Base-by-base conservation (phyloP, 2,329 filamentous ascomycete species). In the Aspergillus oerlinghausenensis region DNA sequence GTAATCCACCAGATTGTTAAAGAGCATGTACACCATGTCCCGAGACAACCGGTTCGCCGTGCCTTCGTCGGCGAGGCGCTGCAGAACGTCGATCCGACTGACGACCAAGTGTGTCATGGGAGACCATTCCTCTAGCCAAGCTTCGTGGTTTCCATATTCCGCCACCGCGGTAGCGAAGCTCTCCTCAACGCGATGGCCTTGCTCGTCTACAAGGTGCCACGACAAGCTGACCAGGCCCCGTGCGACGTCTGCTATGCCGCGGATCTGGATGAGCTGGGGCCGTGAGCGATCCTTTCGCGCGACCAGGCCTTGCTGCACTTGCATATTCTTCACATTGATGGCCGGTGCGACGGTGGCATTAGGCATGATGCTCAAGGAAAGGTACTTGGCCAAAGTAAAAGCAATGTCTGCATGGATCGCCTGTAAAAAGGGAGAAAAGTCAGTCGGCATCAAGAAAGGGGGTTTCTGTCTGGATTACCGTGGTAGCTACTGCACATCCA, bases 261-360 rank as follows among this genome's bases (percentile, higher is more conserved):
- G 47, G 17, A 59, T 50, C 3, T 50, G 56, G 47, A 61, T 49
- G 49, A 32, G 50, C 21, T 60, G 56, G 11, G 59, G 54, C 5
- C 50, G 49, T 4, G 50, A 55, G 3, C 49, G 53, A 40, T 55
- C 48, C 9, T 55, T 57, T 6, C 58, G 49, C 5, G 86, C 73
- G 38, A 85, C 78, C 6, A 86, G 82, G 54, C 84, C 81, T 42
- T 84, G 78, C 74, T 86, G 35, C 2, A 80, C 74, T 8, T 67
- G 67, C 49, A 81, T 62, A 50, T 78, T 65, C 19, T 65, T 52
- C 8, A 80, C 70, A 56, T 79, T 70, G 49, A 80, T 71, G 32
- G 66, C 54, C 0, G 70, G 57, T 28, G 26, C 26, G 0, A 58
- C 23, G 29, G 66, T 64, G 4, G 19, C 25, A 2, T 56, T 32